Percentiles rank a stretch among this genome's conserved stretches.
Conservation (phyloP, 1,284 basidiomycete species). For the Heterobasidion occidentale region DNA sequence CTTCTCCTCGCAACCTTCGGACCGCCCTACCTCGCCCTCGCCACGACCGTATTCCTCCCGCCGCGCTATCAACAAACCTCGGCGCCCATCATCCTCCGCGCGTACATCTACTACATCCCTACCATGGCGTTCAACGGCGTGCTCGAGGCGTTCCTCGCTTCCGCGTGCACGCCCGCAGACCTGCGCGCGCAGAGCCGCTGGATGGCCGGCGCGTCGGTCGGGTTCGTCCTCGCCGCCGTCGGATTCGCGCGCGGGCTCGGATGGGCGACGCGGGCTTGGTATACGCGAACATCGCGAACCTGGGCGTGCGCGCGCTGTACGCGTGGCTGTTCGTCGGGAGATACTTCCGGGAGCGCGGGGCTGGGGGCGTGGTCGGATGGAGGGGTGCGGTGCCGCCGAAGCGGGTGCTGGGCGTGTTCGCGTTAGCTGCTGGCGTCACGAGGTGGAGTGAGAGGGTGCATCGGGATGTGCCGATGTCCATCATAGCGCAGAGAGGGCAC, state of each 20-base stretch:
- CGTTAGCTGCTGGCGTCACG: constrained; percentile 16
- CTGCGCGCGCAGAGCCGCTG: constrained; percentile 60
- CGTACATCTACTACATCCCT: constrained; percentile 84
- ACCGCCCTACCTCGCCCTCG: constrained; percentile 63
- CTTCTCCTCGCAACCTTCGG: constrained; percentile 70
- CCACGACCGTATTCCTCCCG: constrained; percentile 68
- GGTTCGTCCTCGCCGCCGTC: constrained; percentile 50
- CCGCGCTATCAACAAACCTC: constrained; percentile 64
- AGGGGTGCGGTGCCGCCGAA: constrained; percentile 18
- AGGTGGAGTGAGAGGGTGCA: constrained; percentile 18
- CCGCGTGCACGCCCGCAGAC: constrained; percentile 60
- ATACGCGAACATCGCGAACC: constrained; percentile 66
- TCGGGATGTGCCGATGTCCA: constrained; percentile 10
- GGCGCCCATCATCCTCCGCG: constrained; percentile 63
- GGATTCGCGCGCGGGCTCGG: constrained; percentile 35
- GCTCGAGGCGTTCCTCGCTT: constrained; percentile 83
- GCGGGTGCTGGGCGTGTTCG: constrained; percentile 20
- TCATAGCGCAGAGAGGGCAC: constrained; percentile 20
- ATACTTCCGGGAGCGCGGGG: constrained; percentile 18
- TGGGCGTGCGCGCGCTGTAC: constrained; percentile 51
- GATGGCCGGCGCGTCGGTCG: constrained; percentile 61
- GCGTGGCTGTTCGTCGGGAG: constrained; percentile 26
- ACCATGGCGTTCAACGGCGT: constrained; percentile 84
- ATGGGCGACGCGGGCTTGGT: constrained; percentile 64
- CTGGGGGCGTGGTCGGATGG: constrained; percentile 12